phyloP scores from a whole-genome alignment of 768 basidiomycete genomes.

The Dendrothele bispora region DNA sequence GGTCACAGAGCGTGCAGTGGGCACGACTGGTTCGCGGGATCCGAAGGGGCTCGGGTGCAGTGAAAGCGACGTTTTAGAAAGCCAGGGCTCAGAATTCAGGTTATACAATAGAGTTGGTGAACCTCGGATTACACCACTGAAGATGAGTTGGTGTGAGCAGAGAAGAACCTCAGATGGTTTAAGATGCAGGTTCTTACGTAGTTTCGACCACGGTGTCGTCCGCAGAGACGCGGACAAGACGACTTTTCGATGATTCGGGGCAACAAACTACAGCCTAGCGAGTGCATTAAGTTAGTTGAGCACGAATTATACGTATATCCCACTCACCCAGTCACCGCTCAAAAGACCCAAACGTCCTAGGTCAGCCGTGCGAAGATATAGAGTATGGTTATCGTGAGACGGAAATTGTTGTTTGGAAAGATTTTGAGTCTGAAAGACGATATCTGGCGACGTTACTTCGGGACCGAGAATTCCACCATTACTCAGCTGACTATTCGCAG shows the following conservation, averaged over 20 bases:
- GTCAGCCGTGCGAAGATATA: slow-evolving; percentile 65
- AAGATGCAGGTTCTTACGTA: slow-evolving; percentile 28
- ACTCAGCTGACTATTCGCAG: slow-evolving; percentile 6
- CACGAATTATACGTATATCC: slow-evolving; percentile 1
- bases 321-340: slow-evolving; percentile 75
- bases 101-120: slow-evolving; percentile 60
- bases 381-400: slow-evolving; percentile 48
- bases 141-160: slow-evolving; percentile 2
- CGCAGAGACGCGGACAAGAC: slow-evolving; percentile 60
- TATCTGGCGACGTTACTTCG: slow-evolving; percentile 10
- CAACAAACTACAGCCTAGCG: slow-evolving; percentile 54
- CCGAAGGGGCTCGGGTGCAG: slow-evolving; percentile 63
- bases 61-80: slow-evolving; percentile 23
- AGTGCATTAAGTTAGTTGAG: slow-evolving; percentile 9
- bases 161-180: not conserved
- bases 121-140: slow-evolving; percentile 39
- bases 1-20: slow-evolving; percentile 67
- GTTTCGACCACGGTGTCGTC: slow-evolving; percentile 41
- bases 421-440: slow-evolving; percentile 11
- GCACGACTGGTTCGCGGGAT: slow-evolving; percentile 55
- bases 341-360: slow-evolving; percentile 66
- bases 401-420: slow-evolving; percentile 26
- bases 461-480: slow-evolving; percentile 5
- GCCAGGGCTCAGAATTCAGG: slow-evolving; percentile 31
- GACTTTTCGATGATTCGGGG: slow-evolving; percentile 31